Conservation (phyloP, 371 early-diverging fungal species). For the Dipsacomyces acuminosporus region DNA sequence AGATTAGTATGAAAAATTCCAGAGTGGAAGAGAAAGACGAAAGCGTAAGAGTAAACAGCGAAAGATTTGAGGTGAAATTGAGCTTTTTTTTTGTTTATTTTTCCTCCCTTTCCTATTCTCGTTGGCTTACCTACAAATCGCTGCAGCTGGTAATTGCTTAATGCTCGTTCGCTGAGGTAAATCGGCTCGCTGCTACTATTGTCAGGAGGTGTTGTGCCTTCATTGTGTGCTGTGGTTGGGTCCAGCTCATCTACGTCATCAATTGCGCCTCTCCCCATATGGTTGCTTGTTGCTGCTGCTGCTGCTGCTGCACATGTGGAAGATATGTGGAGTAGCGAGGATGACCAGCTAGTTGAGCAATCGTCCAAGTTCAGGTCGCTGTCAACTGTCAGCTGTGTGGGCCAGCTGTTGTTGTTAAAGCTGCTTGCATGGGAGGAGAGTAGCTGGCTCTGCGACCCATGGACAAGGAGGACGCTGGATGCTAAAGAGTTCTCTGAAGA, state of each 20-base stretch:
- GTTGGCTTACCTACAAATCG: not conserved
- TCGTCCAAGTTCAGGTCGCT: too few species aligned
- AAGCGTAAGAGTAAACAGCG: not conserved
- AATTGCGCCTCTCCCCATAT: too few species aligned
- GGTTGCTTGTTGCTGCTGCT: too few species aligned
- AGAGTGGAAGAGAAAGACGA: too few species aligned
- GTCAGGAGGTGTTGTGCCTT: not conserved
- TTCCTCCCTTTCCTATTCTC: too few species aligned
- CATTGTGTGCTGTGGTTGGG: too few species aligned
- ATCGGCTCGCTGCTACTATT: slow-evolving; percentile 1
- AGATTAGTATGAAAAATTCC: too few species aligned
- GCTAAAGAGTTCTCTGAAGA: slow-evolving; percentile 15
- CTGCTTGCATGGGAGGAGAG: too few species aligned
- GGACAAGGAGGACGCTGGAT: slow-evolving; percentile 13
- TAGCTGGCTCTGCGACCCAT: slow-evolving; percentile 2
- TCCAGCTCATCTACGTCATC: slow-evolving; percentile 23
- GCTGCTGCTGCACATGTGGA: not conserved
- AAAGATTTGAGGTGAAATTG: not conserved
- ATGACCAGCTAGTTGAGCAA: too few species aligned
- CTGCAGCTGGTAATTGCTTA: not conserved
- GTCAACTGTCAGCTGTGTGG: not conserved
- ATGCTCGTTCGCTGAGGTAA: not conserved
- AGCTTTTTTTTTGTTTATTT: not conserved
- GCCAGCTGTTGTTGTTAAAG: slow-evolving; percentile 33
- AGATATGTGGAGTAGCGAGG: slow-evolving; percentile 22